These are phyloP conservation scores for Ensete ventricosum DNA, from an alignment of 176 grass and related monocot species.

Conservation along the genomic window DNA sequence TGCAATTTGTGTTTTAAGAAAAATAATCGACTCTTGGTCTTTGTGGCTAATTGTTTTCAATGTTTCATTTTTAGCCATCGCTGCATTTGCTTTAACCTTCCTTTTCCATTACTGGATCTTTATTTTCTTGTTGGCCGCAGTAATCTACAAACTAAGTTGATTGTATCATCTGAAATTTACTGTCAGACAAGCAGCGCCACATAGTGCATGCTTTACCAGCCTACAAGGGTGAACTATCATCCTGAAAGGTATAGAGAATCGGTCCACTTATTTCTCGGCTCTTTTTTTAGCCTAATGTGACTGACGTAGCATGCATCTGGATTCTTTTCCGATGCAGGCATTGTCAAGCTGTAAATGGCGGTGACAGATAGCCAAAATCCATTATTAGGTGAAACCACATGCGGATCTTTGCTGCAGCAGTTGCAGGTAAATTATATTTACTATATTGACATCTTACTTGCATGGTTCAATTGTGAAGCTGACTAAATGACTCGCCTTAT, in stretches of 20 bases:
- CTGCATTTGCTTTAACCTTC: no score
- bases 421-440: slow-evolving; percentile 50
- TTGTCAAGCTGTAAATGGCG: slow-evolving; percentile 47
- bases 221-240: no score
- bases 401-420: slow-evolving; percentile 76
- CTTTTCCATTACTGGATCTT: no score
- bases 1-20: not conserved
- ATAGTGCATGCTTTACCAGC: not conserved
- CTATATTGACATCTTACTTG: not conserved
- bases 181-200: not conserved
- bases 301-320: not conserved
- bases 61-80: no score
- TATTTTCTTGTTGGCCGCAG: not conserved
- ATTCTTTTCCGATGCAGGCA: slow-evolving; percentile 31
- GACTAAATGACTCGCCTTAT: slow-evolving; percentile 16
- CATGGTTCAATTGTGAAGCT: not conserved
- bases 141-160: not conserved
- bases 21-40: not conserved
- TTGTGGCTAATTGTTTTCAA: not conserved
- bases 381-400: slow-evolving; percentile 64
- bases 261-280: not conserved
- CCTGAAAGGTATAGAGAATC: no score
- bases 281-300: not conserved
- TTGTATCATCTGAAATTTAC: not conserved
- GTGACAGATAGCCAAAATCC: slow-evolving; percentile 47